phyloP scores from a whole-genome alignment of 352 stramenopile species.

The Phytophthora crassamura region DNA sequence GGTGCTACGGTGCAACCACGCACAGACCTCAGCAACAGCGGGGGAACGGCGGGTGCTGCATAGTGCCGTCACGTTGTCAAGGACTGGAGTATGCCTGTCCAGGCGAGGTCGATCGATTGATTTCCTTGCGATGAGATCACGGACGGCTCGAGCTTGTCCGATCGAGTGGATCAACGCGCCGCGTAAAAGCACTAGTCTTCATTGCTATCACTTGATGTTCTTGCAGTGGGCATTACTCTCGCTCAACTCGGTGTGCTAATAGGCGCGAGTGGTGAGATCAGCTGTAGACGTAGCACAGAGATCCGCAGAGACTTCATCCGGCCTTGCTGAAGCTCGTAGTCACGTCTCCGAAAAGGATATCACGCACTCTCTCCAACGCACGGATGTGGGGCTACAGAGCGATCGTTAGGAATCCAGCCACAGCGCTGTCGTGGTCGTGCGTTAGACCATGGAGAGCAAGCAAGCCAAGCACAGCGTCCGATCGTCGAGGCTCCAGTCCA shows the following conservation, averaged over 20 bases:
- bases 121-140: conserved; percentile 8
- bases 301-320: background rate
- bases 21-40: background rate
- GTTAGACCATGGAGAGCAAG: conserved; percentile 9
- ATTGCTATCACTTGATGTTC: background rate
- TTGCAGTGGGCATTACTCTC: conserved; percentile 5
- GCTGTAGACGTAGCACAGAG: conserved; percentile 13
- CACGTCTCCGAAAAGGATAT: too few relatives aligned
- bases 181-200: background rate
- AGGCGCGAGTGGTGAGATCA: conserved; percentile 22
- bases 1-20: background rate
- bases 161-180: conserved; percentile 9
- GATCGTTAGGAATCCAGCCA: conserved; percentile 13
- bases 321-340: too few relatives aligned
- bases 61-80: conserved; percentile 20
- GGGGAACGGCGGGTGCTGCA: background rate
- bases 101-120: conserved; percentile 3
- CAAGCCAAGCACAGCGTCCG: conserved; percentile 11
- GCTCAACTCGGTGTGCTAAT: background rate
- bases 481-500: conserved; percentile 14
- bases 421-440: conserved; percentile 3
- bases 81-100: conserved; percentile 14
- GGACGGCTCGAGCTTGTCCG: background rate
- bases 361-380: too few relatives aligned
- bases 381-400: too few relatives aligned